phyloP scores from a whole-genome alignment of 2,329 filamentous ascomycete species.

The Fusarium solani-melongenae region DNA sequence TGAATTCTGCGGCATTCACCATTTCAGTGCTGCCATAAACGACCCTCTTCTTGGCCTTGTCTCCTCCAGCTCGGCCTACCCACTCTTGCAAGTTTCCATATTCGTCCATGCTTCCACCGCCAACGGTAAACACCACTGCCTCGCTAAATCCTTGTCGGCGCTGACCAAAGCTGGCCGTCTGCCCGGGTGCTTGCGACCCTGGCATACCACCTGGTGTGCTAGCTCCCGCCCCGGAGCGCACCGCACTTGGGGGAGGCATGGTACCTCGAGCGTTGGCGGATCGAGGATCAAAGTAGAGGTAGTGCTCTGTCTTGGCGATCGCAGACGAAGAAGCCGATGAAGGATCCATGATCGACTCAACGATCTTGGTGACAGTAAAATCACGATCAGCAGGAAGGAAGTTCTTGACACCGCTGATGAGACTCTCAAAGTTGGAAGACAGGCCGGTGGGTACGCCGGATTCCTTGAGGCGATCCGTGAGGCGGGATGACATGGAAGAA shows the following conservation, averaged over 20 bases:
- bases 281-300: constrained; percentile 96
- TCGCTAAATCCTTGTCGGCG: constrained; percentile 89
- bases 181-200: constrained; percentile 67
- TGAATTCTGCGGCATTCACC: constrained; percentile 75
- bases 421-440: constrained; percentile 87
- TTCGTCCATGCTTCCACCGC: constrained; percentile 98
- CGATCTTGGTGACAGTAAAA: constrained; percentile 96
- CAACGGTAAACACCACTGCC: constrained; percentile 93
- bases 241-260: constrained; percentile 81
- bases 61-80: constrained; percentile 80
- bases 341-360: constrained; percentile 98
- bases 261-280: constrained; percentile 93
- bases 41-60: constrained; percentile 78
- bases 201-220: constrained; percentile 61
- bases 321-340: constrained; percentile 88
- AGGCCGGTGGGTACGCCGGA: constrained; percentile 78
- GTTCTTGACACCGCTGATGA: constrained; percentile 97
- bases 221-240: constrained; percentile 56
- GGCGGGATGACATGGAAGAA: constrained; percentile 87
- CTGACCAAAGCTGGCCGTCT: constrained; percentile 89
- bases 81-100: constrained; percentile 98
- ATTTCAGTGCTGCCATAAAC: constrained; percentile 95
- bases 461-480: constrained; percentile 95
- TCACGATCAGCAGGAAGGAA: constrained; percentile 97
- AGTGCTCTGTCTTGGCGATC: constrained; percentile 95